Percentiles rank a stretch among this genome's conserved stretches.
phyloP scores from a whole-genome alignment of 257 asterid species.

The Rehmannia glutinosa region DNA sequence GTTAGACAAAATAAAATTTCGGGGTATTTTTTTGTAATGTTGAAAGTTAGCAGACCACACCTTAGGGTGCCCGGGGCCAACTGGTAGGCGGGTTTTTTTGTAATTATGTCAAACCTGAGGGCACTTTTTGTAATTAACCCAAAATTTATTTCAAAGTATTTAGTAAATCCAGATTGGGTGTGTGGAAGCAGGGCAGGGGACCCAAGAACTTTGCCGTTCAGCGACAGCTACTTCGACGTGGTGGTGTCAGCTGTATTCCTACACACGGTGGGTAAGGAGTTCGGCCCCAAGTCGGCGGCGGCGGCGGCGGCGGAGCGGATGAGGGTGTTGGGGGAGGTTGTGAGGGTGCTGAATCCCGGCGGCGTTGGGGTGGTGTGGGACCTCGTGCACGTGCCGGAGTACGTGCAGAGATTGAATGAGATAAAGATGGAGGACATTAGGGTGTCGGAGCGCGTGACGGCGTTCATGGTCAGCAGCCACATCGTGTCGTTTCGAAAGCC shows the following conservation, averaged over 20 bases:
- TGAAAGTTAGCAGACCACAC: no score
- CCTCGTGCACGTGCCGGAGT: conserved; percentile 65
- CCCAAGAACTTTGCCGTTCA: conserved; percentile 58
- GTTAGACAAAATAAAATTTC: no score
- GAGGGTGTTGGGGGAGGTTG: conserved; percentile 65
- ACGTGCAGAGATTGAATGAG: conserved; percentile 55
- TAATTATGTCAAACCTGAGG: no score
- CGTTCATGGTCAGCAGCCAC: conserved; percentile 76
- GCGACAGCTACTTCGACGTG: conserved; percentile 65
- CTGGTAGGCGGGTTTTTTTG: no score
- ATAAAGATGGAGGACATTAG: conserved; percentile 69
- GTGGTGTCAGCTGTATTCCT: conserved; percentile 72
- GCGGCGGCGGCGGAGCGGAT: conserved; percentile 68
- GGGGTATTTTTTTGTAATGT: no score
- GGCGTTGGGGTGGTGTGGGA: conserved; percentile 81
- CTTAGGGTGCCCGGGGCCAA: no score
- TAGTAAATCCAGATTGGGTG: no score
- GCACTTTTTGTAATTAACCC: no score
- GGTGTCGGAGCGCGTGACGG: conserved; percentile 73
- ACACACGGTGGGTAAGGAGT: conserved; percentile 72
- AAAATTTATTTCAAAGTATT: no score
- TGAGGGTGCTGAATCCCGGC: conserved; percentile 70
- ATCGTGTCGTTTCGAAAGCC: conserved; percentile 68
- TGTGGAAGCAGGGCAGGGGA: conserved; percentile 47
- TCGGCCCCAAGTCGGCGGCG: conserved; percentile 58